These are phyloP conservation scores for Kluyveromyces dobzhanskii DNA, from an alignment of 805 yeast genomes.

Conservation along the genomic window DNA sequence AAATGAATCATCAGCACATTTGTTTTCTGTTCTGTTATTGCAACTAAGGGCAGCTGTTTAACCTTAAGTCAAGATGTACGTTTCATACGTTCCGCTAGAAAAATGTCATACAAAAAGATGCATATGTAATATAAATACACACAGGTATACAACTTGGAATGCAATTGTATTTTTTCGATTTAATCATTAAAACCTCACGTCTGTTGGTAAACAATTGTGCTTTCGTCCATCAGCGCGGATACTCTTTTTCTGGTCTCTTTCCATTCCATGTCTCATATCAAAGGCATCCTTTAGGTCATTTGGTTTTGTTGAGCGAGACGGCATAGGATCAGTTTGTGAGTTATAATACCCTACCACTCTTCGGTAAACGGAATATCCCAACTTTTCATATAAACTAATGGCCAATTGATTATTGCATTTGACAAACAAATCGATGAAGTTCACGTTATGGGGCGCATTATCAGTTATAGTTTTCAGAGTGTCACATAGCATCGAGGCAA, in stretches of 20 bases:
- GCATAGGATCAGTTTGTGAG: slow-evolving; percentile 37
- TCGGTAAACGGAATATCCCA: slow-evolving; percentile 79
- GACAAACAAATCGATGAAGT: slow-evolving; percentile 87
- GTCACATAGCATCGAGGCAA: slow-evolving; percentile 73
- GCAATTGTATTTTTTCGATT: background rate
- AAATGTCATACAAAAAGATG: background rate
- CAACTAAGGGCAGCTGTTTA: no score
- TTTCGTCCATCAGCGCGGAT: slow-evolving; percentile 54
- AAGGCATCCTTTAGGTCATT: slow-evolving; percentile 78
- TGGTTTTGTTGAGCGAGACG: slow-evolving; percentile 32
- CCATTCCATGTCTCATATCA: slow-evolving; percentile 68
- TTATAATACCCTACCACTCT: slow-evolving; percentile 88
- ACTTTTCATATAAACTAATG: slow-evolving; percentile 68
- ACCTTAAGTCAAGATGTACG: no score
- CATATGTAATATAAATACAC: no score
- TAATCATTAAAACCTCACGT: slow-evolving; percentile 40
- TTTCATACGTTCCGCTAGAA: background rate
- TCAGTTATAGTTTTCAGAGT: slow-evolving; percentile 69
- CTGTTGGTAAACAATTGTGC: slow-evolving; percentile 55
- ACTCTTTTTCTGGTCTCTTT: slow-evolving; percentile 46
- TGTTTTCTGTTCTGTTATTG: background rate
- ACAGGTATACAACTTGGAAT: no score
- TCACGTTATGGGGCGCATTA: slow-evolving; percentile 67
- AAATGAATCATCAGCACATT: background rate
- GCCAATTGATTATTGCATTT: slow-evolving; percentile 79